Percentiles rank a stretch among this genome's conserved stretches.
These are phyloP conservation scores for Yarrowia phangngaensis DNA, from an alignment of 805 yeast species.

Conservation along the genomic window DNA sequence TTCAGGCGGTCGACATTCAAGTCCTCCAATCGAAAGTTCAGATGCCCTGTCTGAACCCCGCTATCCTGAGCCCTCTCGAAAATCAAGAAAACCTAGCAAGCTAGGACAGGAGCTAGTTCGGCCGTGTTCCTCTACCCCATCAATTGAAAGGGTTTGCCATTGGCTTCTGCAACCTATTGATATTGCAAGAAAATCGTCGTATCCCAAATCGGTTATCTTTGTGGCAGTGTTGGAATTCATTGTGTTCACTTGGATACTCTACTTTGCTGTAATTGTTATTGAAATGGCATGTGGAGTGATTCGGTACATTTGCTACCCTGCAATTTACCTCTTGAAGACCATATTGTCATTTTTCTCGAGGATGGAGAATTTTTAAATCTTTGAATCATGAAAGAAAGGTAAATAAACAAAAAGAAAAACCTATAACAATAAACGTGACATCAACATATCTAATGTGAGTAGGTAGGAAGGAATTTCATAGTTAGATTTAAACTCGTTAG, in stretches of 20 bases:
- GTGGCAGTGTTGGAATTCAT: constrained; percentile 28
- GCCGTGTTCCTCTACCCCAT: too few relatives aligned
- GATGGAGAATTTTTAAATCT: neutral
- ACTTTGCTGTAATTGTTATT: constrained; percentile 28
- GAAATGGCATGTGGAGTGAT: constrained; percentile 30
- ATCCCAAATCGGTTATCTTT: constrained; percentile 2
- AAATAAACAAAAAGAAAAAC: neutral
- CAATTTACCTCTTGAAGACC: constrained; percentile 28
- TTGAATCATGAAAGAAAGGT: neutral
- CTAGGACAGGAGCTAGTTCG: too few relatives aligned
- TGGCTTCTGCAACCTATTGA: constrained; percentile 19
- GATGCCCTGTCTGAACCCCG: too few relatives aligned
- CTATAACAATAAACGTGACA: too few relatives aligned
- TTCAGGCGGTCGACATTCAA: too few relatives aligned
- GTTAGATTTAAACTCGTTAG: too few relatives aligned
- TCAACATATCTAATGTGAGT: too few relatives aligned
- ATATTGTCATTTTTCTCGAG: constrained; percentile 3
- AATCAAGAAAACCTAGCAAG: too few relatives aligned
- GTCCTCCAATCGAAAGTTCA: too few relatives aligned
- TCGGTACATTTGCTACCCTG: constrained; percentile 32
- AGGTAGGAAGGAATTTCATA: too few relatives aligned
- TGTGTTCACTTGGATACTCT: constrained; percentile 27
- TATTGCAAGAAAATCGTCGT: neutral
- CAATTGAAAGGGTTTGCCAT: too few relatives aligned
- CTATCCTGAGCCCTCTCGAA: too few relatives aligned